Percentiles rank a stretch among this genome's conserved stretches.
phyloP scores from a whole-genome alignment of 2,329 filamentous ascomycete species.

The Septoria petroselini region DNA sequence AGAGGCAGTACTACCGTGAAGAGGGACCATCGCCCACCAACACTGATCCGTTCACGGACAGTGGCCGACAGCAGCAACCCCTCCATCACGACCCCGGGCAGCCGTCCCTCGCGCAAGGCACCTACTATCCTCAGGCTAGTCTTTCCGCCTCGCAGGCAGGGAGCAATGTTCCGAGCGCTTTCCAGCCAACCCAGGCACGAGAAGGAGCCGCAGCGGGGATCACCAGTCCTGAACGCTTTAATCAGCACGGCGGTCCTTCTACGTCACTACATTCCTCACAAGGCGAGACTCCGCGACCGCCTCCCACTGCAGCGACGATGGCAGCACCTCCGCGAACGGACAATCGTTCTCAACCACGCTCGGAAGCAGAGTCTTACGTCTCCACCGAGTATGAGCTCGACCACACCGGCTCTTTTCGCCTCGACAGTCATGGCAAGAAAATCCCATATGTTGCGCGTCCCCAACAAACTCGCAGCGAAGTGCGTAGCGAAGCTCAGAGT shows the following conservation, averaged over 20 bases:
- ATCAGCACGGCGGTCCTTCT: conserved; percentile 45
- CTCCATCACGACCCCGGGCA: conserved; percentile 41
- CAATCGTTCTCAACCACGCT: conserved; percentile 27
- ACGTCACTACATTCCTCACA: conserved; percentile 35
- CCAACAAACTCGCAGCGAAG: neutral
- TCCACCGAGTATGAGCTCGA: conserved; percentile 68
- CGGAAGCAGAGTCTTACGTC: conserved; percentile 38
- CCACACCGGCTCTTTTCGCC: conserved; percentile 58
- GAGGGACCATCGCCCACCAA: conserved; percentile 55
- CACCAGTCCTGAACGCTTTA: conserved; percentile 38
- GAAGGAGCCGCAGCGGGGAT: conserved; percentile 14
- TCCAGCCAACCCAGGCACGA: conserved; percentile 13
- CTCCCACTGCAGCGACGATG: conserved; percentile 34
- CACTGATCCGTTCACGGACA: conserved; percentile 62
- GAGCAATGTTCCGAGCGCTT: conserved; percentile 9
- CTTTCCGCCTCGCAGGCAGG: conserved; percentile 18
- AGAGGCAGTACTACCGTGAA: conserved; percentile 51
- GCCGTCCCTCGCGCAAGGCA: conserved; percentile 22
- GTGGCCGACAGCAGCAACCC: conserved; percentile 36
- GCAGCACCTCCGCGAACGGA: conserved; percentile 32
- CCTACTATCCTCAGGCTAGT: conserved; percentile 20
- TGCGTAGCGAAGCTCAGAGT: conserved; percentile 16
- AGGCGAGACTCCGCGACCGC: conserved; percentile 19
- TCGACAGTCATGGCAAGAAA: conserved; percentile 58
- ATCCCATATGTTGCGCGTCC: conserved; percentile 53